phyloP scores from a whole-genome alignment of 371 early-diverging fungal species.

The Haplosporangium sp. region DNA sequence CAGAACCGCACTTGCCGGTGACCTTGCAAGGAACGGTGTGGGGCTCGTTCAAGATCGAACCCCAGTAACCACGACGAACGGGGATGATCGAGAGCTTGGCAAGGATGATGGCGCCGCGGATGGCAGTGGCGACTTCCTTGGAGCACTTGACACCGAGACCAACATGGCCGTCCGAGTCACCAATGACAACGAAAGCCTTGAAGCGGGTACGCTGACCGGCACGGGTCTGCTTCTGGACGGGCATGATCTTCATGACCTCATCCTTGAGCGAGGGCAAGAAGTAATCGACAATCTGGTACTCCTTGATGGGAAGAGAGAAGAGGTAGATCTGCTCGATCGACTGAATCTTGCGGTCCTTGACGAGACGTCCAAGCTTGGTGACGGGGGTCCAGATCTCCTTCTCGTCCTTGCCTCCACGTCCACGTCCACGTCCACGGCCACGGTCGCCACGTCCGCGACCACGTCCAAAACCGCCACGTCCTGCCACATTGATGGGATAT shows the following conservation, averaged over 20 bases:
- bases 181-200: conserved; percentile 99
- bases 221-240: conserved; percentile 99
- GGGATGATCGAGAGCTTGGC: conserved; percentile 87
- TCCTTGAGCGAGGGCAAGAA: conserved; percentile 98
- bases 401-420: conserved; percentile 88
- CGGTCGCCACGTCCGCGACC: conserved; percentile 86
- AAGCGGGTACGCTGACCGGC: conserved; percentile 99
- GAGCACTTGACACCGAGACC: conserved; percentile 99
- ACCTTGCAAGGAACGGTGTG: conserved; percentile 99
- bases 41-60: conserved; percentile 95
- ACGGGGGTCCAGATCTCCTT: conserved; percentile 95
- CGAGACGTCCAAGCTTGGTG: conserved; percentile 98
- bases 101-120: conserved; percentile 96
- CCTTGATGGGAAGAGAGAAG: conserved; percentile 99
- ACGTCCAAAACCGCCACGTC: conserved; percentile 88
- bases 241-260: conserved; percentile 99
- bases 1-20: conserved; percentile 99
- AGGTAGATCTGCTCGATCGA: conserved; percentile 93
- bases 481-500: conserved; percentile 36
- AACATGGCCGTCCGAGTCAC: conserved; percentile 98
- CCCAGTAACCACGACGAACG: conserved; percentile 99
- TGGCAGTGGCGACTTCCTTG: conserved; percentile 99
- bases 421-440: conserved; percentile 82
- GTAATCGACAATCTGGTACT: conserved; percentile 98
- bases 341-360: conserved; percentile 92